Percentiles rank a stretch among this genome's conserved stretches.
These are phyloP conservation scores for Magnolia changhungtana DNA, from an alignment of 164 flowering plant species.

Conservation along the genomic window DNA sequence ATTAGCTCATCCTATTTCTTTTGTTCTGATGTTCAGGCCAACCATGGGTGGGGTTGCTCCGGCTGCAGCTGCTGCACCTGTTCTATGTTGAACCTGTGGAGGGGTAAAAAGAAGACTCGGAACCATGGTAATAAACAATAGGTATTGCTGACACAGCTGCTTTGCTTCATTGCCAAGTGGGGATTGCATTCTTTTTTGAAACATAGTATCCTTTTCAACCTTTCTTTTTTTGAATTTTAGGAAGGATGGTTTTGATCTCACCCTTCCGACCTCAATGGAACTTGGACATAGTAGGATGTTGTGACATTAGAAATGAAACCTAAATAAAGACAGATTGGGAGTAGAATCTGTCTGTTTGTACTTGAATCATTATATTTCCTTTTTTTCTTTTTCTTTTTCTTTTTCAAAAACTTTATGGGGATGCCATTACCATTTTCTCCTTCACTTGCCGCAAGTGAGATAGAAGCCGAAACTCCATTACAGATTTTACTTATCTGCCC, in stretches of 20 bases:
- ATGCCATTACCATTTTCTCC: not conserved
- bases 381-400: not conserved
- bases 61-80: conserved; percentile 30
- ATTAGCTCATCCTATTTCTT: too few species aligned
- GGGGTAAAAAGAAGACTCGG: not conserved
- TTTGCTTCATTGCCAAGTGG: not conserved
- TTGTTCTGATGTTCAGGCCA: conserved; percentile 37
- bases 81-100: not conserved
- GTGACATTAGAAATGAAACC: not conserved
- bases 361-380: not conserved
- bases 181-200: not conserved
- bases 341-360: not conserved
- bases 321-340: not conserved
- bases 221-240: not conserved
- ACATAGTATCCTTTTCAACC: not conserved
- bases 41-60: conserved; percentile 72
- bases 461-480: too few species aligned
- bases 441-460: not conserved
- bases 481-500: too few species aligned
- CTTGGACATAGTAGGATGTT: not conserved
- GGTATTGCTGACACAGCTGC: not conserved
- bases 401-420: not conserved
- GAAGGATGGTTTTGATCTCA: conserved; percentile 14
- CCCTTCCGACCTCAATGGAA: conserved; percentile 5
- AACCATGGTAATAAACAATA: not conserved